Percentiles rank a stretch among this genome's conserved stretches.
These are phyloP conservation scores for Rhodotorula sp. DNA, from an alignment of 1,284 basidiomycete species.

Conservation along the genomic window DNA sequence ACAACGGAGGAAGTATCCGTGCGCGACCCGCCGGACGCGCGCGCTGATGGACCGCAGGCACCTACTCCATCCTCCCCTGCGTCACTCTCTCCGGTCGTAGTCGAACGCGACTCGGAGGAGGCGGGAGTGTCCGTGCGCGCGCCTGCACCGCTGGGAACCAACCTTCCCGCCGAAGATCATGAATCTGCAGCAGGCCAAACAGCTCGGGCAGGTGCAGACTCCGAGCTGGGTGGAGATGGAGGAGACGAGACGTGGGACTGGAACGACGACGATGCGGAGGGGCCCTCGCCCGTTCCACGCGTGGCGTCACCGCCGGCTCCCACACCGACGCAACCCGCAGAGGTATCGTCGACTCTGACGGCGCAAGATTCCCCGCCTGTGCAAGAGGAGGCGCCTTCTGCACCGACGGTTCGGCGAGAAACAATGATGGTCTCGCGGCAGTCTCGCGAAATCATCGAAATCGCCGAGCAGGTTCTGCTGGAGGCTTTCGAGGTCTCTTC, in stretches of 20 bases:
- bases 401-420: constrained; percentile 33
- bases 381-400: background rate
- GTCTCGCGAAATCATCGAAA: constrained; percentile 57
- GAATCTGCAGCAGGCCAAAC: no score
- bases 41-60: no score
- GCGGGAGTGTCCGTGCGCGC: no score
- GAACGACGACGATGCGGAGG: constrained; percentile 17
- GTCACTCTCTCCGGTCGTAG: no score
- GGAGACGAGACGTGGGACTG: constrained; percentile 18
- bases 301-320: background rate
- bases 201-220: background rate
- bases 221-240: no score
- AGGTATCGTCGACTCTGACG: no score
- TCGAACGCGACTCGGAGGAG: no score
- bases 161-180: no score
- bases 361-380: constrained; percentile 20
- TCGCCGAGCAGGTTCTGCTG: constrained; percentile 56
- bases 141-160: no score
- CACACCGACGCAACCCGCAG: background rate
- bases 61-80: no score
- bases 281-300: background rate
- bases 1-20: no score
- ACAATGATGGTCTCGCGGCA: constrained; percentile 48
- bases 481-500: constrained; percentile 38
- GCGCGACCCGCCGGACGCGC: no score